Percentiles rank a stretch among this genome's conserved stretches.
Conservation (phyloP, 768 basidiomycete species). For the Serendipita indica region DNA sequence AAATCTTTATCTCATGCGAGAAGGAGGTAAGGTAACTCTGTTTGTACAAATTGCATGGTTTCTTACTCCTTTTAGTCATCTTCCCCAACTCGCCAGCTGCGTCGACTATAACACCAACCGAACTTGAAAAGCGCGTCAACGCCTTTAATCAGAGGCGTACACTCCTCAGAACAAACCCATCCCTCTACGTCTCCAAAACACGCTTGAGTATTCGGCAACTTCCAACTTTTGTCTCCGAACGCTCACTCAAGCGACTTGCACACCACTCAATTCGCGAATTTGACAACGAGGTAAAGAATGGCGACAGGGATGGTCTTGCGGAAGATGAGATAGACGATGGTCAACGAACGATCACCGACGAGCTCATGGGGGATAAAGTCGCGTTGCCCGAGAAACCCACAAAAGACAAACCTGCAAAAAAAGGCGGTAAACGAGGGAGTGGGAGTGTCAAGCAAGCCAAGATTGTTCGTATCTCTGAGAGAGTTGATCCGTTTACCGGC, state of each 20-base stretch:
- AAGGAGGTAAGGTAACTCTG: constrained; percentile 57
- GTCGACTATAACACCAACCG: constrained; percentile 46
- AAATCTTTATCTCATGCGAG: constrained; percentile 87
- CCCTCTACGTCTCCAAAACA: constrained; percentile 85
- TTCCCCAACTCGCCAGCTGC: constrained; percentile 78
- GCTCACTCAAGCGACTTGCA: constrained; percentile 75
- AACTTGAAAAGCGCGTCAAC: constrained; percentile 70
- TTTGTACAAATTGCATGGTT: background rate
- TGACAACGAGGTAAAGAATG: constrained; percentile 57
- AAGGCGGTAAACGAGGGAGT: constrained; percentile 24
- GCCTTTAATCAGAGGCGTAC: constrained; percentile 76
- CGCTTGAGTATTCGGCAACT: constrained; percentile 89
- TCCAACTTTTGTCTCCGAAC: constrained; percentile 80
- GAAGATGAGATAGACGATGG: constrained; percentile 53
- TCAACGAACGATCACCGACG: constrained; percentile 16
- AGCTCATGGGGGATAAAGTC: constrained; percentile 15
- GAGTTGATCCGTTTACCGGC: constrained; percentile 76
- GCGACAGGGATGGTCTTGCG: constrained; percentile 42
- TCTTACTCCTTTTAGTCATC: constrained; percentile 44
- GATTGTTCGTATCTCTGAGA: constrained; percentile 77
- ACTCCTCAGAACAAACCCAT: constrained; percentile 81
- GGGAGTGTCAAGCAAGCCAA: constrained; percentile 70
- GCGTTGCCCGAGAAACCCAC: constrained; percentile 17
- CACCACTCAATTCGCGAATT: constrained; percentile 68
- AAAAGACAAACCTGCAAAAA: constrained; percentile 20